Percentiles rank a stretch among this genome's conserved stretches.
Conservation (phyloP, 1,284 basidiomycete species). For the Ceratobasidium sp. region DNA sequence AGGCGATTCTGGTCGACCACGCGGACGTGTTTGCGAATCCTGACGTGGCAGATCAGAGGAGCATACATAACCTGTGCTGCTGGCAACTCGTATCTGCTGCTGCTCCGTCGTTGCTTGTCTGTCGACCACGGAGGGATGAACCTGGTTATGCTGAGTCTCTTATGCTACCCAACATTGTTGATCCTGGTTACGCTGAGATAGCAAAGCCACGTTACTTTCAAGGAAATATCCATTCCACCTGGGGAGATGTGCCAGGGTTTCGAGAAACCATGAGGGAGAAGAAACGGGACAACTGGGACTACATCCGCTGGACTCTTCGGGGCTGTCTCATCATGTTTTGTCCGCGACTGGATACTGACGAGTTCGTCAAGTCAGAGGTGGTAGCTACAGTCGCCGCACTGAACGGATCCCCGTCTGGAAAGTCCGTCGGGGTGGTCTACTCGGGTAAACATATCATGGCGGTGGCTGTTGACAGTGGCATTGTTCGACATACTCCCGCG, state of each 20-base stretch:
- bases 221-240: not conserved
- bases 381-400: not conserved
- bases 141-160: not conserved
- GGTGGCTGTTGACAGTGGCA: not conserved
- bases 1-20: not conserved
- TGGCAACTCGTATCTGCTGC: constrained; percentile 19
- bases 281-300: not conserved
- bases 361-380: not conserved
- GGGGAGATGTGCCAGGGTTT: not conserved
- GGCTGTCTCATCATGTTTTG: constrained; percentile 28
- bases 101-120: not conserved
- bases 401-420: not conserved
- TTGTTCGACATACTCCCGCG: not conserved
- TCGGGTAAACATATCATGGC: constrained; percentile 1
- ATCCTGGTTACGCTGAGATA: no score
- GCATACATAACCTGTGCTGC: not conserved
- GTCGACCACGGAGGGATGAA: not conserved
- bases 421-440: not conserved
- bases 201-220: no score
- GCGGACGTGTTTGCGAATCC: constrained; percentile 1
- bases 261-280: not conserved
- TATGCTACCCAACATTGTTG: no score
- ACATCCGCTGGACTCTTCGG: constrained; percentile 15
- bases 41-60: not conserved
- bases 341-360: constrained; percentile 5